Evolutionary conservation across 306 rosid species (phyloP).

Genomic region (Vigna nakashimae): DNA sequence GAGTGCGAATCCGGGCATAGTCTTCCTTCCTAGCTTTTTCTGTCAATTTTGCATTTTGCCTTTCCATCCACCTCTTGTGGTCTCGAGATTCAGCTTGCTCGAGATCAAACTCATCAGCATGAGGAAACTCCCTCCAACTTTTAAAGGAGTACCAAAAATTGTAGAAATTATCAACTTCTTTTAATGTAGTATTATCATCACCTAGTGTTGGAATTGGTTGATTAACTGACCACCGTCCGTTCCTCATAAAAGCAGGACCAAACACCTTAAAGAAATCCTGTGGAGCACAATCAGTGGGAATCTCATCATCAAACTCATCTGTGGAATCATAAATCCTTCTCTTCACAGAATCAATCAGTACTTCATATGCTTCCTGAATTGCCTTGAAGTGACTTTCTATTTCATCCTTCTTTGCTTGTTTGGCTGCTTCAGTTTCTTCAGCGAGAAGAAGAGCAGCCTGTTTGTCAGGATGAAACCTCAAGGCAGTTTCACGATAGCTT

Average conservation of each 20-base stretch:
- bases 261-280: conserved; percentile 93
- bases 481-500: conserved; percentile 93
- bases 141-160: conserved; percentile 90
- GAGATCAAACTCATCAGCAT: conserved; percentile 90
- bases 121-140: conserved; percentile 99
- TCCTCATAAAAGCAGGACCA: conserved; percentile 94
- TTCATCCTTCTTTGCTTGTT: conserved; percentile 84
- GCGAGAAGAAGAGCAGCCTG: conserved; percentile 88
- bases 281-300: conserved; percentile 93
- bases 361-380: conserved; percentile 92
- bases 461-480: conserved; percentile 96
- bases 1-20: conserved; percentile 78
- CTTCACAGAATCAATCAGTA: conserved; percentile 77
- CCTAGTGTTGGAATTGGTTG: conserved; percentile 85
- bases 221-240: conserved; percentile 91
- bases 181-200: conserved; percentile 72
- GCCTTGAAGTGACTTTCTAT: conserved; percentile 90
- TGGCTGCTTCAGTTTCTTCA: conserved; percentile 84
- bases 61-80: conserved; percentile 98
- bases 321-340: conserved; percentile 97
- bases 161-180: conserved; percentile 83
- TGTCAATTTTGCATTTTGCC: conserved; percentile 89
- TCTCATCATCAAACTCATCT: conserved; percentile 96
- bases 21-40: conserved; percentile 99
- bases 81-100: conserved; percentile 99